Conservation (phyloP, 306 rosid species). For the Elaeagnus macrophylla region DNA sequence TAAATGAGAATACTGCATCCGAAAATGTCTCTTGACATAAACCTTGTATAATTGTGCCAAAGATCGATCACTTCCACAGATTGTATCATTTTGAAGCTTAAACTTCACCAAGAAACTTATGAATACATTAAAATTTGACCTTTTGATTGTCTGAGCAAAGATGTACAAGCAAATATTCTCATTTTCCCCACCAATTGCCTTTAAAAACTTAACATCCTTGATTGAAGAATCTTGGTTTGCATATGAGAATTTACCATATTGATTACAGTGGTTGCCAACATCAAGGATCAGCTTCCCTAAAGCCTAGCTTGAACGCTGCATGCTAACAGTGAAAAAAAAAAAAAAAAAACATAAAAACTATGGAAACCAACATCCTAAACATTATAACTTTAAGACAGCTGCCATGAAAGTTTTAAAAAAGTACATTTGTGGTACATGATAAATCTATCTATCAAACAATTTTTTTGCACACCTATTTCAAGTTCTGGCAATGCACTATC, state of each 20-base stretch:
- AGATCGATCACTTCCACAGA: neutral
- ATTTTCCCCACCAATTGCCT: conserved; percentile 11
- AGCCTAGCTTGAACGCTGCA: conserved; percentile 88
- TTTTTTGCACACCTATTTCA: conserved; percentile 54
- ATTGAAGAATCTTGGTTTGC: neutral
- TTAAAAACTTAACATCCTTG: neutral
- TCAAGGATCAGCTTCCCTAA: conserved; percentile 83
- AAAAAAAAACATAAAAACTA: neutral
- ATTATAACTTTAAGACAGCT: neutral
- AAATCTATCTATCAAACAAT: conserved; percentile 2
- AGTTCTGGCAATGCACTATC: conserved; percentile 63
- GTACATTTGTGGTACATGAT: no score
- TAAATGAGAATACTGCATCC: neutral
- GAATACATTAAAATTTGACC: neutral
- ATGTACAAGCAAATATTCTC: conserved; percentile 4
- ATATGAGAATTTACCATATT: conserved; percentile 48
- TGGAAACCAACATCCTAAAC: neutral
- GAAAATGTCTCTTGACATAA: conserved; percentile 10
- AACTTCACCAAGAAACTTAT: conserved; percentile 6
- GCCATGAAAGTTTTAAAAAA: no score
- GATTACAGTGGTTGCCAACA: conserved; percentile 88
- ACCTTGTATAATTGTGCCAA: neutral
- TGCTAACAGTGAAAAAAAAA: conserved; percentile 8
- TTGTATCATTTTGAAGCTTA: conserved; percentile 9
- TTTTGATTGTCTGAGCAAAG: neutral